Base-by-base conservation (phyloP, 805 yeast genomes). In the Kuraishia borneana region DNA sequence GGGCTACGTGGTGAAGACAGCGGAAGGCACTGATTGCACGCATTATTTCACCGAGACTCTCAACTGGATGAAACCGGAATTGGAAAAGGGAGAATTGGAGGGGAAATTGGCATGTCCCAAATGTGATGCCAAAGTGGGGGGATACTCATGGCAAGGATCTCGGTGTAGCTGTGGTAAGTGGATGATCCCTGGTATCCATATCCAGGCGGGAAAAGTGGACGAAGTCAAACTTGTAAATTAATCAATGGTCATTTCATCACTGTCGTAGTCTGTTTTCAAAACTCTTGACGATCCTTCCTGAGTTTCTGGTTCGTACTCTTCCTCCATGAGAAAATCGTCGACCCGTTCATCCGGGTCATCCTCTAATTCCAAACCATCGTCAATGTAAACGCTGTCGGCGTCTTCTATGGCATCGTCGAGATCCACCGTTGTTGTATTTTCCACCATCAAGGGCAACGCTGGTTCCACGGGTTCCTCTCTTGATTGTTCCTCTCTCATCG, bases 101-200 rank as follows among this genome's bases (percentile, higher is more conserved):
- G 98, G 98, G 2, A 83, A 81, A 48, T 74, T 92, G 30, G 53
- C 59, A 8, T 92, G 98, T 54, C 92, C 92, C 2, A 80, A 78
- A 48, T 92, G 98, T 60, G 61, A 63, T 4, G 65, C 82, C 12
- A 92, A 89, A 58, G 73, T 92, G 2, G 98, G 98, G 10, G 87
- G 84, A 0, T 92, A 87, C 53, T 74, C 78, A 41, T 92, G 98
- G 98, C 83, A 78, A 47, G 98, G 98, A 0, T 75, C 89, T 2
- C 63, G 94, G 46, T 92, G 98, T 54, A 75, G 92, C 38, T 92
- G 98, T 55, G 96, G 96, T 2, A 75, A 73, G 46, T 92, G 98
- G 98, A 78, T 89, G 66, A 70, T 84, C 7, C 98, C 98, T 0
- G 94, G 94, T 1, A 68, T 92, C 39, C 84, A 83, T 52, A 55